Conservation (phyloP, 2,329 filamentous ascomycete species). For the Cladosporium sp. region DNA sequence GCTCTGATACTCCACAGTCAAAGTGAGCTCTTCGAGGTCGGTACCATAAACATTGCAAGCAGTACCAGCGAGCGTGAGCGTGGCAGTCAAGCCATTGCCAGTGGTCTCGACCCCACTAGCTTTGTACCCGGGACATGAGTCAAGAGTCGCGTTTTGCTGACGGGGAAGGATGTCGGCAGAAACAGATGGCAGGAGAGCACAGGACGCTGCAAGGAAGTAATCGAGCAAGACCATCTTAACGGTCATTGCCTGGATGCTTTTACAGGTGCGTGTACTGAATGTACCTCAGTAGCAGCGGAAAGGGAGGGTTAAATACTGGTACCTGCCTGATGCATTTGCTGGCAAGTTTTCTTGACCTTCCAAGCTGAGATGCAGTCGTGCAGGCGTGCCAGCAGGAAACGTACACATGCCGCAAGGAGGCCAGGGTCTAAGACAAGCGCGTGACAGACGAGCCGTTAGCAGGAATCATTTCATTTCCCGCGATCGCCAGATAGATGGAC, state of each 20-base stretch:
- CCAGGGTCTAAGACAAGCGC: slow-evolving; percentile 16
- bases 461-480: slow-evolving; percentile 7
- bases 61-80: slow-evolving; percentile 66
- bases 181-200: not conserved
- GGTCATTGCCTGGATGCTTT: not conserved
- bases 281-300: slow-evolving; percentile 7
- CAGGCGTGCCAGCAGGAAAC: slow-evolving; percentile 14
- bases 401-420: slow-evolving; percentile 15
- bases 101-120: slow-evolving; percentile 60
- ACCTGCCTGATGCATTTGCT: not conserved
- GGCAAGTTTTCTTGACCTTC: not conserved
- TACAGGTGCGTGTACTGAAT: not conserved
- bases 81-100: slow-evolving; percentile 62
- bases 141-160: slow-evolving; percentile 13
- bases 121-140: slow-evolving; percentile 65
- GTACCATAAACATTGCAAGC: slow-evolving; percentile 63
- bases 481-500: not conserved
- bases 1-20: slow-evolving; percentile 63
- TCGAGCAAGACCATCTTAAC: slow-evolving; percentile 2
- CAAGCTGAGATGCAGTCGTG: slow-evolving; percentile 3
- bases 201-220: not conserved
- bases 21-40: slow-evolving; percentile 57
- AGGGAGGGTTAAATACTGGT: slow-evolving; percentile 9
- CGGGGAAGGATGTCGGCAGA: slow-evolving; percentile 11
- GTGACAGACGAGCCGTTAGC: slow-evolving; percentile 15